A percentile compares a stretch with the other conserved stretches of the same genome.
Conservation (phyloP, 768 basidiomycete genomes). For the Leucosporidium yakuticum region DNA sequence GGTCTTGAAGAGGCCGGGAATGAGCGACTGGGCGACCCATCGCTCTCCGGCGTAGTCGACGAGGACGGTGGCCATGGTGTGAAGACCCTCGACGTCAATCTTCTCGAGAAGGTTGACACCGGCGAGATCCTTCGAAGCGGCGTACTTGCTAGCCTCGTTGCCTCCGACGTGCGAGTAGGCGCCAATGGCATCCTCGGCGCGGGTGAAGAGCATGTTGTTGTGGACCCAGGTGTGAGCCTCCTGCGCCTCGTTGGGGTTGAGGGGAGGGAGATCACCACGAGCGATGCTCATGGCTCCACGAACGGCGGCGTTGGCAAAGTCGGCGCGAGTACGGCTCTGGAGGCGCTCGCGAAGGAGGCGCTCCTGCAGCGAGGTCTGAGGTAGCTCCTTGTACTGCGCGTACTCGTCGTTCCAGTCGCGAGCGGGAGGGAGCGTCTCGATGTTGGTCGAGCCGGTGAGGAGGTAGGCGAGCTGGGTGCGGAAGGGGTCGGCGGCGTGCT, state of each 20-base stretch:
- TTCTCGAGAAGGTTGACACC: conserved; percentile 47
- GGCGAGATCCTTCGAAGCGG: conserved; percentile 47
- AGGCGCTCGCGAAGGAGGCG: conserved; percentile 46
- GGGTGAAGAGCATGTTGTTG: conserved; percentile 49
- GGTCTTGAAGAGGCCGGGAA: conserved; percentile 48
- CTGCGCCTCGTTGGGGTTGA: conserved; percentile 47
- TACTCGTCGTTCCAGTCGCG: conserved; percentile 51
- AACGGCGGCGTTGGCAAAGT: conserved; percentile 46
- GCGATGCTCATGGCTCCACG: conserved; percentile 44
- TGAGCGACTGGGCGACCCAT: conserved; percentile 48
- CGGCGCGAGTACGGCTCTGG: conserved; percentile 44
- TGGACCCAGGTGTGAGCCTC: conserved; percentile 46
- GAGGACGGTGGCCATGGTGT: conserved; percentile 45
- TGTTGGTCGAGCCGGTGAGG: conserved; percentile 44
- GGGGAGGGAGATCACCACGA: conserved; percentile 46
- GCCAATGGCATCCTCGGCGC: conserved; percentile 47
- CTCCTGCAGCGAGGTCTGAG: conserved; percentile 42
- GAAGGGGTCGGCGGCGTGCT: conserved; percentile 43
- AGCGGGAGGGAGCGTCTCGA: conserved; percentile 45
- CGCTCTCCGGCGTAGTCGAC: conserved; percentile 48
- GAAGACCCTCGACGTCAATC: conserved; percentile 43
- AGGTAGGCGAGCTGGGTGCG: conserved; percentile 48
- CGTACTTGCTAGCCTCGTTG: conserved; percentile 46
- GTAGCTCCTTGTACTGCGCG: conserved; percentile 46
- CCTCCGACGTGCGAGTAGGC: conserved; percentile 46